Conservation (phyloP, 495 filamentous ascomycete species). For the Neurospora tetraspora region DNA sequence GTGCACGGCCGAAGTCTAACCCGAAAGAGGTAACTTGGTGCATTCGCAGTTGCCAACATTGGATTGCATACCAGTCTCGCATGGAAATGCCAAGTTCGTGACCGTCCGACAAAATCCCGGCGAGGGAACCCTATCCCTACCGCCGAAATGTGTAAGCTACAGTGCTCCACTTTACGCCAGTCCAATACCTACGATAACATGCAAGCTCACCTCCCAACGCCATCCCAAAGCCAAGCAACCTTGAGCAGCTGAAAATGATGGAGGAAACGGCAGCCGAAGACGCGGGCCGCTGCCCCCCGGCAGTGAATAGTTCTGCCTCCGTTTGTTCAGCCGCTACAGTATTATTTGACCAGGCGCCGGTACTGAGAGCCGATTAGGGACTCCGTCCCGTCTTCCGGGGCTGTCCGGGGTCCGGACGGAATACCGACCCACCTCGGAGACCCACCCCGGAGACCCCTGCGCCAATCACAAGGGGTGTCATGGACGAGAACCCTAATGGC, state of each 20-base stretch:
- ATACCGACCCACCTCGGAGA: background rate
- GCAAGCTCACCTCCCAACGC: background rate
- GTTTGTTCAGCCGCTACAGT: background rate
- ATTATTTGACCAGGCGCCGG: background rate
- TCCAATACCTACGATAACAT: background rate
- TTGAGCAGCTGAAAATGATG: background rate
- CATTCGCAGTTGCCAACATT: too few relatives aligned
- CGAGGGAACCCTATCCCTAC: too few relatives aligned
- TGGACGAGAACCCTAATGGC: background rate
- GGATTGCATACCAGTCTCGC: too few relatives aligned
- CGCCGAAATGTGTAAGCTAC: background rate
- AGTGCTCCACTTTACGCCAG: background rate
- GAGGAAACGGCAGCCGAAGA: background rate
- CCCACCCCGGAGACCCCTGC: background rate
- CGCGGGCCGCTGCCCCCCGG: rapidly evolving
- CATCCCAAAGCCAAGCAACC: background rate
- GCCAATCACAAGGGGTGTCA: background rate
- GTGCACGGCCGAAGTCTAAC: too few relatives aligned
- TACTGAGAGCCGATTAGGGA: too few relatives aligned
- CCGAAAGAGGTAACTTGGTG: too few relatives aligned
- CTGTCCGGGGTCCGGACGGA: background rate
- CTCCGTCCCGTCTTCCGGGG: background rate
- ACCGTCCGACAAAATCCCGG: too few relatives aligned
- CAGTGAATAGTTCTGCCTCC: background rate
- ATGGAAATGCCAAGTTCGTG: too few relatives aligned